Percentiles rank a stretch among this genome's conserved stretches.
phyloP scores from a whole-genome alignment of 495 filamentous ascomycete genomes.

The Amphirosellinia nigrospora region DNA sequence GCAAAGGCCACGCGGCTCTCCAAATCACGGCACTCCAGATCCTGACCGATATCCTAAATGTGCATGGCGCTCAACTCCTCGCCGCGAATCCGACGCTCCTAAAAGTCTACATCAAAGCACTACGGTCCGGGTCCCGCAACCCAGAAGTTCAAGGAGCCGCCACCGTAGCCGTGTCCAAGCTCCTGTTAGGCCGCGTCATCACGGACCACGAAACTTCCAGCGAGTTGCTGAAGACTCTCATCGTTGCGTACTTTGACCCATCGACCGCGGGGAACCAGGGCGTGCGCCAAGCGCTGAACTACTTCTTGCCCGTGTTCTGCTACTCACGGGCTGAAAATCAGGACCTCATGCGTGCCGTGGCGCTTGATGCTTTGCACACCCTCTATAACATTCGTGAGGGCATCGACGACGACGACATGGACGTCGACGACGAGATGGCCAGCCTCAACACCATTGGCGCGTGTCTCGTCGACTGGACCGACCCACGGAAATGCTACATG shows the following conservation, averaged over 20 bases:
- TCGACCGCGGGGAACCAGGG: conserved; percentile 80
- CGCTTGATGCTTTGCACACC: conserved; percentile 71
- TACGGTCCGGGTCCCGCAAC: conserved; percentile 70
- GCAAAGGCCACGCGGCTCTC: conserved; percentile 85
- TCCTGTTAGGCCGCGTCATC: conserved; percentile 77
- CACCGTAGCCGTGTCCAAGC: conserved; percentile 80
- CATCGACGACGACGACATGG: conserved; percentile 78
- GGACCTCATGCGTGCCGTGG: conserved; percentile 73
- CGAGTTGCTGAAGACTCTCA: conserved; percentile 80
- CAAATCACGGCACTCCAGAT: conserved; percentile 91
- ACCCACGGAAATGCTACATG: conserved; percentile 83
- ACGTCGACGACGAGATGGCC: conserved; percentile 82
- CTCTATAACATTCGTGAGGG: conserved; percentile 70
- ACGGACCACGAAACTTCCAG: conserved; percentile 60
- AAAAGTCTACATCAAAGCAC: conserved; percentile 78
- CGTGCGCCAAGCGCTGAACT: conserved; percentile 88
- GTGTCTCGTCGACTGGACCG: conserved; percentile 94
- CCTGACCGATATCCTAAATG: conserved; percentile 89
- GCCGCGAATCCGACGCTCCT: conserved; percentile 64
- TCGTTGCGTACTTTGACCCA: conserved; percentile 90
- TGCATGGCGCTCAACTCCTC: conserved; percentile 78
- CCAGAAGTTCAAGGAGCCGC: conserved; percentile 82
- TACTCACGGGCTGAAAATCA: conserved; percentile 82
- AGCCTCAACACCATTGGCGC: conserved; percentile 73
- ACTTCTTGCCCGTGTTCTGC: conserved; percentile 96